A percentile compares a stretch with the other conserved stretches of the same genome.
phyloP scores from a whole-genome alignment of 78 protist species.

The Ministeria vibrans region DNA sequence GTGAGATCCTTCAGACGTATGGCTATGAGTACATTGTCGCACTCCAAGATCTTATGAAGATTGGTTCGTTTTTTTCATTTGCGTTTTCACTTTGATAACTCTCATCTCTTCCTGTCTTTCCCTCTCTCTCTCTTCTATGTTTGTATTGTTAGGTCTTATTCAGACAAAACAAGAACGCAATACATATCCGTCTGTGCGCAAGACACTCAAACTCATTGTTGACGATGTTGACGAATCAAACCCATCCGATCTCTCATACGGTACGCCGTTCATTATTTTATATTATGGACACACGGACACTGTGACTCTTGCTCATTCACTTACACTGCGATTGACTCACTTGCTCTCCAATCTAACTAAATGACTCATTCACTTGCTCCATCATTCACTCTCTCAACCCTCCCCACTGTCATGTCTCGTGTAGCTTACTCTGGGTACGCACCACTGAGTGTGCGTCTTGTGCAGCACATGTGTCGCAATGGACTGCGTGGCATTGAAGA shows the following conservation, averaged over 20 bases:
- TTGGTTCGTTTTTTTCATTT: conserved; percentile 34
- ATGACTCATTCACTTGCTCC: too few relatives aligned
- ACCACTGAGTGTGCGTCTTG: conserved; percentile 63
- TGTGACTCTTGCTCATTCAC: too few relatives aligned
- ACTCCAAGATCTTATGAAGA: conserved; percentile 29
- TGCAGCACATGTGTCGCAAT: conserved; percentile 6
- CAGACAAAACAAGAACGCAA: background rate
- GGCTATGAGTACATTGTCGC: conserved; percentile 49
- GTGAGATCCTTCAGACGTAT: conserved; percentile 30
- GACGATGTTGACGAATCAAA: conserved; percentile 42
- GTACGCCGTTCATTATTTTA: too few relatives aligned
- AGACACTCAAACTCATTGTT: conserved; percentile 21
- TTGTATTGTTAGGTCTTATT: too few relatives aligned
- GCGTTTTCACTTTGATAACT: background rate
- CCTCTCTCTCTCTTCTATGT: too few relatives aligned
- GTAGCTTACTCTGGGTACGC: conserved; percentile 74
- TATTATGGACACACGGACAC: too few relatives aligned
- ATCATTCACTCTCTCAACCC: too few relatives aligned
- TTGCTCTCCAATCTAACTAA: too few relatives aligned
- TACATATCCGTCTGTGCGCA: background rate
- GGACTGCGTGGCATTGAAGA: background rate
- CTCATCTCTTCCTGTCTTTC: background rate
- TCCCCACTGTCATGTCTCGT: too few relatives aligned
- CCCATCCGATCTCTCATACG: conserved; percentile 40
- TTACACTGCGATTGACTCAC: too few relatives aligned